Conservation (phyloP, 305 asterid genomes). For the Solanum hybrid region DNA sequence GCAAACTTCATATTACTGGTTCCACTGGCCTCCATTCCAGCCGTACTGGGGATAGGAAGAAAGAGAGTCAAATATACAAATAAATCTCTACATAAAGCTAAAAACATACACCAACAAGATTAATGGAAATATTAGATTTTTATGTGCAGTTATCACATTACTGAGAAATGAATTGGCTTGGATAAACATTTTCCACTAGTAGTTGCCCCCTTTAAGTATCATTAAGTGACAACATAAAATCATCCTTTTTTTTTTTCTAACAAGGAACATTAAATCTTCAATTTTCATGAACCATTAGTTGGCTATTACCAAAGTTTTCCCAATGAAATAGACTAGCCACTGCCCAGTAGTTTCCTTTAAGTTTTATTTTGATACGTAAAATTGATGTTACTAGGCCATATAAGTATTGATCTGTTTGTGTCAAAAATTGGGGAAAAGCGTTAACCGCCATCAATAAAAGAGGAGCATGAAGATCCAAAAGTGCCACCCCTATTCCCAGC, state of each 20-base stretch:
- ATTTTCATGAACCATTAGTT: not conserved
- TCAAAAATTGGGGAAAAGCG: not conserved
- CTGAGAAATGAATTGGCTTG: not conserved
- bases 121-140: not conserved
- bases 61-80: conserved; percentile 7
- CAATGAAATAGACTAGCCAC: not conserved
- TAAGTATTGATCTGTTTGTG: not conserved
- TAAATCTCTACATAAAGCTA: not conserved
- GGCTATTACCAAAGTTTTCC: not conserved
- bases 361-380: not conserved
- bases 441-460: not conserved
- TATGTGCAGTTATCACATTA: not conserved
- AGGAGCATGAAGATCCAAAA: not conserved
- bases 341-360: not conserved
- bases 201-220: not conserved
- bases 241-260: not conserved
- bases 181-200: not conserved
- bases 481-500: not conserved
- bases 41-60: conserved; percentile 44
- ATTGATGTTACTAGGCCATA: not conserved
- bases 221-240: not conserved
- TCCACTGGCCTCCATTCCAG: conserved; percentile 99
- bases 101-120: not conserved
- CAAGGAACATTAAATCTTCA: not conserved
- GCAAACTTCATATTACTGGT: conserved; percentile 97